Evolutionary conservation across 2,329 filamentous ascomycete species (phyloP), one percentile per base, ranked within the genome.

Genomic region (Cladosporium sp.): DNA sequence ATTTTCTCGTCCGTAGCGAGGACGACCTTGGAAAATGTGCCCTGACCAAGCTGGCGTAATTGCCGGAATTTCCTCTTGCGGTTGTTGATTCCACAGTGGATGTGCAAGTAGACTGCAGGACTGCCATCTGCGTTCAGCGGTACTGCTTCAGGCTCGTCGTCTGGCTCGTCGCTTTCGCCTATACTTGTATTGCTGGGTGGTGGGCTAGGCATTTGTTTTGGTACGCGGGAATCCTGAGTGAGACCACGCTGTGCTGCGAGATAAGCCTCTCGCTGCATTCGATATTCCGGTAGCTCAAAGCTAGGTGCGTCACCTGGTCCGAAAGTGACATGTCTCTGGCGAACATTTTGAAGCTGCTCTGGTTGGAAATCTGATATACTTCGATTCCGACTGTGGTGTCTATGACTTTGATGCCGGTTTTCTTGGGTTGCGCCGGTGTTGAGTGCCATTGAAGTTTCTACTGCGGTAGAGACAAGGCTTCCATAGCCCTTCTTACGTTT

Each of bases 21-120:
- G 71, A 94, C 85, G 16, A 98, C 93, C 62, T 88, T 88, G 66
- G 91, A 96, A 67, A 98, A 98, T 0, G 93, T 96, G 32, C 93
- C 93, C 61, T 95, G 88, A 4, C 93, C 93, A 5, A 98, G 78
- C 56, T 84, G 74, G 52, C 87, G 85, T 33, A 98, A 71, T 11
- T 85, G 86, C 57, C 87, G 81, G 83, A 93, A 98, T 50, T 85
- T 82, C 16, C 82, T 76, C 65, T 91, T 90, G 57, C 22, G 88
- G 62, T 90, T 93, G 55, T 83, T 82, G 57, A 90, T 64, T 41
- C 72, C 71, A 40, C 70, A 70, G 39, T 74, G 71, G 47, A 73
- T 71, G 25, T 69, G 69, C n/a, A 75, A 65, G 58, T 71, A 73
- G 41, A 72, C 64, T 29, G 58, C 54, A 16, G 53, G 53, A 3